Evolutionary conservation across 495 filamentous ascomycete species (phyloP), one percentile per base, ranked within the genome.

Genomic region (Hypoxylon intermedium): DNA sequence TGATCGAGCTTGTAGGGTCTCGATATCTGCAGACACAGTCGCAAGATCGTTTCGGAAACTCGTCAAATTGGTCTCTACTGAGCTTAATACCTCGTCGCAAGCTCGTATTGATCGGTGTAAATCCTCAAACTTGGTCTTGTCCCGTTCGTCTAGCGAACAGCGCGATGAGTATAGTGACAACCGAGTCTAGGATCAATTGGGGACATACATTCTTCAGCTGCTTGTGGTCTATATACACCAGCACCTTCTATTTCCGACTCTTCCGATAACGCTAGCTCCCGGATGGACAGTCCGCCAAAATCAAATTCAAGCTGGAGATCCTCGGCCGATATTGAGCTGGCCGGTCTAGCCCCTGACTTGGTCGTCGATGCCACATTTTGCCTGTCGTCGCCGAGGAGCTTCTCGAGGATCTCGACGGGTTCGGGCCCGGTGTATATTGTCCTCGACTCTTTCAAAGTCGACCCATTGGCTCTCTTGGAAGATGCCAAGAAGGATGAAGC

Each of bases 1-100:
- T 1, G 94, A 98, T 13, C 92, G 86, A 26, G 87, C 85, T 72
- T 98, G 94, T 13, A 98, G 77, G 11, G 85, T 91, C 74, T 98
- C 95, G 21, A 98, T 98, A 68, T 98, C 94, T 2, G 90, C 86
- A 6, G 94, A 97, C 5, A 98, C 95, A 1, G 84, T 83, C 2
- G 91, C 92, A 11, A 98, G 81, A 71, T 98, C 94, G 44, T 88
- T 89, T 74, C 93, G 92, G 67, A 98, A 98, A 68, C 88, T 91
- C 37, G 90, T 89, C 44, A 98, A 75, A 68, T 97, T 97, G 13
- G 83, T 83, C 74, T 98, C 93, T 41, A 98, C 93, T 1, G 95
- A 96, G 68, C 85, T 89, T 34, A 97, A 85, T 36, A 98, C 91
- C 65, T 96, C 89, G 72, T 98, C 93, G 71, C 94, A 98, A 23